Evolutionary conservation across 179 eudicot genomes (phyloP), one percentile per base, ranked within the genome.

Genomic region (Beta lomatogona): DNA sequence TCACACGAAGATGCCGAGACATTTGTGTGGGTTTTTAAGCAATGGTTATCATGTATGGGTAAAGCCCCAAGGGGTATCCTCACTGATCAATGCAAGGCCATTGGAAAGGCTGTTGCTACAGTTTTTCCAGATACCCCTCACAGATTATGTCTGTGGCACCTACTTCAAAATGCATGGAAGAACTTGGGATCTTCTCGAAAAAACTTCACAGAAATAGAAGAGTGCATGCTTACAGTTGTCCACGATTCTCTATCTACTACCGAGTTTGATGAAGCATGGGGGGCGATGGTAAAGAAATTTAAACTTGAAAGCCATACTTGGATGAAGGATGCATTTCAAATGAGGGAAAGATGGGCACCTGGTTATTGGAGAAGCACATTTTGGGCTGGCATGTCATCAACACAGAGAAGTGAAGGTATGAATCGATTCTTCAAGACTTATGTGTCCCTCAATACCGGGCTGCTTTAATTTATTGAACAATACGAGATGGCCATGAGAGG

Each of bases 181-280:
- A 41, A 45, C 8, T 19, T 76, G 25, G 79, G 57, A 9, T 15
- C 31, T 28, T 28, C 2, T 1, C 44, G n/a, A 2, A n/a, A 14
- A 45, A 44, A 13, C 3, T 61, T 25, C 19, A 14, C 14, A 14
- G 53, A 61, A 10, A 46, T 76, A 4, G 15, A 60, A 5, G 54
- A 9, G 8, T 1, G 11, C 10, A 18, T 76, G 55, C 14, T 8
- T 13, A 18, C 6, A 8, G 79, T 61, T n/a, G 70, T 61, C 16
- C 44, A 76, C 12, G 79, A 76, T 19, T 18, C n/a, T 0, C 15
- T 45, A 5, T 36, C 54, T 14, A 3, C 18, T 8, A 31, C 10
- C 3, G 78, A 75, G 80, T 77, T 77, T 50, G 72, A 78, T n/a
- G 65, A 31, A 18, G 64, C 52, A 18, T 66, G 65, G 74, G 18